Conservation (phyloP, 805 yeast species). For the Wickerhamiella allomyrinae region DNA sequence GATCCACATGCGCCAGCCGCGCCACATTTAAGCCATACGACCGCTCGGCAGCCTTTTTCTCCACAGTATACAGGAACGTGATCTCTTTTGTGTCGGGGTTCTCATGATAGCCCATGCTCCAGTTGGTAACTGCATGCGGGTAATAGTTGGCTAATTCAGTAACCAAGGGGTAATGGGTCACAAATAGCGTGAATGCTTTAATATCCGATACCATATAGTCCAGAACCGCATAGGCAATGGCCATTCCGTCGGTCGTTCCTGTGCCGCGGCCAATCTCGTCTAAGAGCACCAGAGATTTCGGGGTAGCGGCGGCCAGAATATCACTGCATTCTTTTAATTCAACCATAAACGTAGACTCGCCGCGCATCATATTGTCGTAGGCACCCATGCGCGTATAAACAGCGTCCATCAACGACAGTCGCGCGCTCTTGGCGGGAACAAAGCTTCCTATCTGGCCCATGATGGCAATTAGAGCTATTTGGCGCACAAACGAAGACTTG, state of each 20-base stretch:
- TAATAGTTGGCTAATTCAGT: slow-evolving; percentile 34
- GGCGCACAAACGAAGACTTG: slow-evolving; percentile 62
- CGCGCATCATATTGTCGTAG: slow-evolving; percentile 55
- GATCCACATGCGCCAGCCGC: slow-evolving; percentile 44
- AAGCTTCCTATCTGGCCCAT: slow-evolving; percentile 69
- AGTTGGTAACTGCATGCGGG: slow-evolving; percentile 35
- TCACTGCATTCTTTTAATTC: slow-evolving; percentile 55
- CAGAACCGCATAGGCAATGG: slow-evolving; percentile 64
- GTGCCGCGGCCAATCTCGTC: slow-evolving; percentile 74
- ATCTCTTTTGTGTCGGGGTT: slow-evolving; percentile 27
- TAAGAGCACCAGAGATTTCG: slow-evolving; percentile 44
- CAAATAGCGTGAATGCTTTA: slow-evolving; percentile 52
- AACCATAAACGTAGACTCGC: slow-evolving; percentile 73
- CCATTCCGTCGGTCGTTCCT: slow-evolving; percentile 63
- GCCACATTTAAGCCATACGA: slow-evolving; percentile 85
- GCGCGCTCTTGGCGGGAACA: slow-evolving; percentile 51
- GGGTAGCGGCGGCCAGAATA: slow-evolving; percentile 38
- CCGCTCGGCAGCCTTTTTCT: slow-evolving; percentile 37
- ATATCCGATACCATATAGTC: slow-evolving; percentile 35
- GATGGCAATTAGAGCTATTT: slow-evolving; percentile 52
- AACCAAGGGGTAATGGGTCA: slow-evolving; percentile 71
- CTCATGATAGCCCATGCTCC: slow-evolving; percentile 55
- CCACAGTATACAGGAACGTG: slow-evolving; percentile 39
- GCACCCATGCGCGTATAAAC: slow-evolving; percentile 59
- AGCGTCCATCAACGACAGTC: slow-evolving; percentile 52